Evolutionary conservation across 1,284 basidiomycete genomes (phyloP).

Genomic region (Austropuccinia psidii): DNA sequence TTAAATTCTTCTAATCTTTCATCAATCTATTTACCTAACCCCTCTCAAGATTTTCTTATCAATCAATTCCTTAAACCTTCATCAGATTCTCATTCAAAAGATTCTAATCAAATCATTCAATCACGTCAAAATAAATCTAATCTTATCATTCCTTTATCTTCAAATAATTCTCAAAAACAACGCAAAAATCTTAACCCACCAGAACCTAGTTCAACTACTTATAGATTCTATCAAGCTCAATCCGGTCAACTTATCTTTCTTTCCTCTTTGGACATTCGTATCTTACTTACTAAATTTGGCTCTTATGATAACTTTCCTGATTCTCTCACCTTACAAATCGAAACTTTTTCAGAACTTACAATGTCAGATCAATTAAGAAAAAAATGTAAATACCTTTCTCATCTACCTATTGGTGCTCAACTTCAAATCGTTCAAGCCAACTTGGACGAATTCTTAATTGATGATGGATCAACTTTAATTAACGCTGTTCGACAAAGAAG

Average conservation of each 20-base stretch:
- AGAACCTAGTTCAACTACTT: slow-evolving; percentile 48
- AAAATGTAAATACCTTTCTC: slow-evolving; percentile 88
- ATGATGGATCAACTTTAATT: slow-evolving; percentile 72
- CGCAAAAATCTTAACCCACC: slow-evolving; percentile 45
- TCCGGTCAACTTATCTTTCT: slow-evolving; percentile 86
- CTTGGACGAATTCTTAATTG: slow-evolving; percentile 61
- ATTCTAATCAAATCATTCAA: slow-evolving; percentile 46
- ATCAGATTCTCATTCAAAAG: slow-evolving; percentile 57
- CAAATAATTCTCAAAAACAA: slow-evolving; percentile 40
- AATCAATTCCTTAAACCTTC: too few species aligned
- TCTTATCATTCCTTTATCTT: slow-evolving; percentile 42
- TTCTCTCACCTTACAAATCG: slow-evolving; percentile 67
- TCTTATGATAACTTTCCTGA: slow-evolving; percentile 78
- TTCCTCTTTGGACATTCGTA: slow-evolving; percentile 90
- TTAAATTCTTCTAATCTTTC: slow-evolving; percentile 33
- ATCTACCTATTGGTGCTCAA: slow-evolving; percentile 83
- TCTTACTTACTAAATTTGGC: slow-evolving; percentile 74
- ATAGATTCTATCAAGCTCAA: slow-evolving; percentile 92
- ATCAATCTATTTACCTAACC: slow-evolving; percentile 23
- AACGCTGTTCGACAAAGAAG: slow-evolving; percentile 50
- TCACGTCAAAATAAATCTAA: slow-evolving; percentile 42
- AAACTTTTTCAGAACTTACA: slow-evolving; percentile 62
- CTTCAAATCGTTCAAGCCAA: slow-evolving; percentile 91
- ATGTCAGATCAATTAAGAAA: slow-evolving; percentile 86
- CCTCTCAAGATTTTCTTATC: slow-evolving; percentile 22